Percentiles rank a stretch among this genome's conserved stretches.
phyloP scores from a whole-genome alignment of 306 rosid species.

The Rosa lucieae region DNA sequence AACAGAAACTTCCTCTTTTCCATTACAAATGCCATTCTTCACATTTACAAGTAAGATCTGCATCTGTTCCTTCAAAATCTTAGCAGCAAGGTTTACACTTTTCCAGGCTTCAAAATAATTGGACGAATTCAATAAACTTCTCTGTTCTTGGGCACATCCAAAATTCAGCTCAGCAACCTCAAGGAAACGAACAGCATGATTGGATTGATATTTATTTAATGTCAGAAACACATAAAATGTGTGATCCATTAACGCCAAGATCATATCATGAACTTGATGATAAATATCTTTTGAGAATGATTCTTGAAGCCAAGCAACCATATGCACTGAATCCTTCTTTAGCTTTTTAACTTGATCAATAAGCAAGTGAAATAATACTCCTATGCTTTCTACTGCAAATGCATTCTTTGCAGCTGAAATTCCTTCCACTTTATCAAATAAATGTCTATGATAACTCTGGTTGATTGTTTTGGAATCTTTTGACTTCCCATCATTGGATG shows the following conservation, averaged over 20 bases:
- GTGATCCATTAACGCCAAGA: constrained; percentile 75
- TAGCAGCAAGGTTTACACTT: constrained; percentile 44
- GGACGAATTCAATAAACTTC: constrained; percentile 42
- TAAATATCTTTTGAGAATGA: constrained; percentile 36
- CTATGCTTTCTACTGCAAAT: constrained; percentile 60
- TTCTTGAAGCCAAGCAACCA: constrained; percentile 49
- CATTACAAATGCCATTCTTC: constrained; percentile 33
- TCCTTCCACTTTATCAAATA: constrained; percentile 60
- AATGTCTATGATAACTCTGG: constrained; percentile 80
- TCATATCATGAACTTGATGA: constrained; percentile 39
- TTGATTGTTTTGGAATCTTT: constrained; percentile 46
- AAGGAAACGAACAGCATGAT: constrained; percentile 32
- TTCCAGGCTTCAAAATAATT: constrained; percentile 44
- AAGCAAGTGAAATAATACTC: constrained; percentile 60
- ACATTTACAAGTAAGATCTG: constrained; percentile 41
- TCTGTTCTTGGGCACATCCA: constrained; percentile 34
- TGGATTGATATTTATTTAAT: constrained; percentile 55
- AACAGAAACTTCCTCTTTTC: constrained; percentile 35
- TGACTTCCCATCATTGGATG: constrained; percentile 41
- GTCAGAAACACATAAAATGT: constrained; percentile 56
- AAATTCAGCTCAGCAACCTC: constrained; percentile 38
- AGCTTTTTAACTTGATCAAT: constrained; percentile 51
- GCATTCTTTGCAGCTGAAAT: constrained; percentile 51
- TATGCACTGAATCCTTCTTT: constrained; percentile 49
- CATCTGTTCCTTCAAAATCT: constrained; percentile 58